Percentiles rank a stretch among this genome's conserved stretches.
Conservation (phyloP, 176 grass and related monocot genomes). For the Calamus simplicifolius region DNA sequence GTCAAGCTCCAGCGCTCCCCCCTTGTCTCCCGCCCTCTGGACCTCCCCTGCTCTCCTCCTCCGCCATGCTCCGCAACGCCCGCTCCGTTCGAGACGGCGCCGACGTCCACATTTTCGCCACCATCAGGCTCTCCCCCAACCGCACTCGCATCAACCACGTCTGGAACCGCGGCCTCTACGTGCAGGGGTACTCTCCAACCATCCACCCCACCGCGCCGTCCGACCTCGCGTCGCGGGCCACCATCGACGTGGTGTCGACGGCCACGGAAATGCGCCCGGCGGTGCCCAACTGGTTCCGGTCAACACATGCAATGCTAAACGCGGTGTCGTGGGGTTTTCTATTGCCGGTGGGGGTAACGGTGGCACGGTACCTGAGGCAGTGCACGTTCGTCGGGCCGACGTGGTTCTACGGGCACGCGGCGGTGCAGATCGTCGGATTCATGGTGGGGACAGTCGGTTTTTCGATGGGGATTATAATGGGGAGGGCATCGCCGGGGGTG, state of each 20-base stretch:
- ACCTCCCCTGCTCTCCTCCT: constrained; percentile 66
- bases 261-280: constrained; percentile 44
- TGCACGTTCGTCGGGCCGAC: constrained; percentile 47
- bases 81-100: constrained; percentile 53
- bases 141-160: constrained; percentile 69
- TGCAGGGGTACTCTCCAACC: constrained; percentile 91
- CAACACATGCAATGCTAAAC: constrained; percentile 61
- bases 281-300: constrained; percentile 33
- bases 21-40: constrained; percentile 63
- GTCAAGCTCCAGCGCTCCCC: constrained; percentile 76
- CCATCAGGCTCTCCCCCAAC: constrained; percentile 68
- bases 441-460: constrained; percentile 59
- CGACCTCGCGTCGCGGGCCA: constrained; percentile 83
- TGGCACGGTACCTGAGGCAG: constrained; percentile 85
- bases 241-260: constrained; percentile 79
- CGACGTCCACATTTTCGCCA: constrained; percentile 53
- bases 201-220: constrained; percentile 77
- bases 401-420: constrained; percentile 94
- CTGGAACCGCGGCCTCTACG: constrained; percentile 94
- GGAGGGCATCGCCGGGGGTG: constrained; percentile 48
- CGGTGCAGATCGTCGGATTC: constrained; percentile 53
- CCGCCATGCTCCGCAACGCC: constrained; percentile 25
- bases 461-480: constrained; percentile 80
- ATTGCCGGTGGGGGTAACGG: constrained; percentile 52
- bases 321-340: constrained; percentile 77